Evolutionary conservation across 768 basidiomycete genomes (phyloP), one percentile per base, ranked within the genome.

Genomic region (Hericium alpestre): DNA sequence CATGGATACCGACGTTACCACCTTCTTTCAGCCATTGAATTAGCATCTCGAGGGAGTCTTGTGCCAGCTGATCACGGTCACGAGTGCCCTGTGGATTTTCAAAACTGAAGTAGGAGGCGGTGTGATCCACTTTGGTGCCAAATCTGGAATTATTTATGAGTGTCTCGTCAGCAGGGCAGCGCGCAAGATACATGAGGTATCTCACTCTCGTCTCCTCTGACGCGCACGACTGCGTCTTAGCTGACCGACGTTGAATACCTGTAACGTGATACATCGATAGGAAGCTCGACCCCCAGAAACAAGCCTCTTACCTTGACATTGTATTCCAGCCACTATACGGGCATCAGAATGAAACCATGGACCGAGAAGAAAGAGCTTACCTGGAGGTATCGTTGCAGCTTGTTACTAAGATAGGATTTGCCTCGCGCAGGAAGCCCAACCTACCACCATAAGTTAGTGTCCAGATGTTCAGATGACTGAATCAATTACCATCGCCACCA

Each of bases 221-320:
- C 75, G 80, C 15, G 95, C 95, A 61, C 93, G 83, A 1, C 87
- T 87, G 27, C 93, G 82, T 56, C 94, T 81, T 22, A 96, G 74
- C 69, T 98, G 95, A 6, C 95, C 96, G 27, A 98, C 96, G 67
- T 99, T 98, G 77, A 98, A 98, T 5, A 98, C 96, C 89, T 93
- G 53, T 46, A 1, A 52, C 52, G 50, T 23, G 40, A 48, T 32
- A 22, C 47, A 15, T 25, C 16, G 12, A 1, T 22, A 51, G 5
- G 40, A 11, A 18, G 18, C 22, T 37, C 18, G 27, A 18, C 46
- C 38, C 46, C 18, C 15, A 3, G 27, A 32, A 41, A 7, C 15
- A 18, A 15, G n/a, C 43, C 23, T 38, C 64, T n/a, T 59, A 86
- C 91, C 78, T 93, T 90, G 62, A 96, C 95, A 62, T 95, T 83